Percentiles rank a stretch among this genome's conserved stretches.
Evolutionary conservation across 176 grass and related monocot species (phyloP).

Genomic region (Musa acuminata): DNA sequence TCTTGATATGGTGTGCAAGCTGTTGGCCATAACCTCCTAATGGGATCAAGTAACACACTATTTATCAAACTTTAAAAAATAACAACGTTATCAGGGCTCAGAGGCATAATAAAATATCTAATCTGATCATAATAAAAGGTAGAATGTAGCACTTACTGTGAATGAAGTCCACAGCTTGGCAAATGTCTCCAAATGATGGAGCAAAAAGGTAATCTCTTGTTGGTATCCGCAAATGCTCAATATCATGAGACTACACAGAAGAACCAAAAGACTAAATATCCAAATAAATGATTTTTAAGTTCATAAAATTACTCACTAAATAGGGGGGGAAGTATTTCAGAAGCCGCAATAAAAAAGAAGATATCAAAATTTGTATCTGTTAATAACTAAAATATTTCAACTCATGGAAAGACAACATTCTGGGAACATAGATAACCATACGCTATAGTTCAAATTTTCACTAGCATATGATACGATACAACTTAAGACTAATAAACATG

Average conservation of each 20-base stretch:
- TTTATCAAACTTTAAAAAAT: background rate
- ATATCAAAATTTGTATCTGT: background rate
- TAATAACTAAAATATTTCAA: too few species aligned
- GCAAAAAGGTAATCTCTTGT: conserved; percentile 99
- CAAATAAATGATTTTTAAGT: background rate
- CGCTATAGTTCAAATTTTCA: too few species aligned
- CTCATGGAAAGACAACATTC: too few species aligned
- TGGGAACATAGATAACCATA: too few species aligned
- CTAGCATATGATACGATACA: background rate
- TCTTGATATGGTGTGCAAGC: too few species aligned
- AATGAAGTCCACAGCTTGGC: conserved; percentile 77
- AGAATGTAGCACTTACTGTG: conserved; percentile 43
- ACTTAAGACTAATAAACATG: background rate
- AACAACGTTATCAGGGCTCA: background rate
- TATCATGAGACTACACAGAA: conserved; percentile 52
- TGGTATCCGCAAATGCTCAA: conserved; percentile 76
- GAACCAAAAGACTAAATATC: background rate
- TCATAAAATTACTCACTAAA: background rate
- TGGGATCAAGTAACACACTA: background rate
- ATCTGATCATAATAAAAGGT: background rate
- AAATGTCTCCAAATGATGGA: conserved; percentile 63
- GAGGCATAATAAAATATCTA: background rate
- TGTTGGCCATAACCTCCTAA: background rate
- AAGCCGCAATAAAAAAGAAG: background rate
- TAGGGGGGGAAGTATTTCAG: background rate